Conservation (phyloP, 2,329 filamentous ascomycete species). For the Ascochyta koolunga region DNA sequence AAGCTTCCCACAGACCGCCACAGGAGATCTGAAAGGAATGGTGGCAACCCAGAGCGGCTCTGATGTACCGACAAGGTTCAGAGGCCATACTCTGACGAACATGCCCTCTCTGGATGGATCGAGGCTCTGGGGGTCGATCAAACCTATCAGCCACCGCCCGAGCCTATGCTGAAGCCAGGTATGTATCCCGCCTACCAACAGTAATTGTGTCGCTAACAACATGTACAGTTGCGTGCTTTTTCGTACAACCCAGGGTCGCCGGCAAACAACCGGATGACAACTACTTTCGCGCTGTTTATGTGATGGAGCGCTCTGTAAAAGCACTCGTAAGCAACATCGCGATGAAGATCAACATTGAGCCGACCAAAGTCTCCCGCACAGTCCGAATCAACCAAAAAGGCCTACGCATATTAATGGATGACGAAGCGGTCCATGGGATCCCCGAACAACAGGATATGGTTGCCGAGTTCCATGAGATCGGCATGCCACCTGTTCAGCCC, state of each 20-base stretch:
- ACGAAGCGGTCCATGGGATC: conserved; percentile 83
- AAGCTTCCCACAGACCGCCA: conserved; percentile 61
- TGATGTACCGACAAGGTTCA: conserved; percentile 60
- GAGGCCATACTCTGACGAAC: conserved; percentile 64
- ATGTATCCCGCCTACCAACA: conserved; percentile 26
- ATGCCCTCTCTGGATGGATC: conserved; percentile 79
- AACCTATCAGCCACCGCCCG: conserved; percentile 78
- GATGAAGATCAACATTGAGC: conserved; percentile 80
- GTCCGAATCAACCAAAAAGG: conserved; percentile 76
- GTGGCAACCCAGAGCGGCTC: conserved; percentile 52
- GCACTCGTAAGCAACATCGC: conserved; percentile 77
- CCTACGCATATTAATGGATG: conserved; percentile 84
- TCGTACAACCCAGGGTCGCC: conserved; percentile 66
- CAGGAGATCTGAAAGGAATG: conserved; percentile 57
- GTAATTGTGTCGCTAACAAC: conserved; percentile 40
- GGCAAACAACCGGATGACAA: conserved; percentile 59
- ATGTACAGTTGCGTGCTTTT: conserved; percentile 80
- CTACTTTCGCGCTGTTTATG: conserved; percentile 86
- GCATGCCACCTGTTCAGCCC: conserved; percentile 48
- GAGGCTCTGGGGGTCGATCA: conserved; percentile 91
- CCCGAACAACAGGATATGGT: conserved; percentile 91
- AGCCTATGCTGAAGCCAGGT: conserved; percentile 71
- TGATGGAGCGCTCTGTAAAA: conserved; percentile 74
- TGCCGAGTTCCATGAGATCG: conserved; percentile 70
- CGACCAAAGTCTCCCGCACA: conserved; percentile 71